Conservation (phyloP, 2,329 filamentous ascomycete genomes). For the Rhynchosporium agropyri region DNA sequence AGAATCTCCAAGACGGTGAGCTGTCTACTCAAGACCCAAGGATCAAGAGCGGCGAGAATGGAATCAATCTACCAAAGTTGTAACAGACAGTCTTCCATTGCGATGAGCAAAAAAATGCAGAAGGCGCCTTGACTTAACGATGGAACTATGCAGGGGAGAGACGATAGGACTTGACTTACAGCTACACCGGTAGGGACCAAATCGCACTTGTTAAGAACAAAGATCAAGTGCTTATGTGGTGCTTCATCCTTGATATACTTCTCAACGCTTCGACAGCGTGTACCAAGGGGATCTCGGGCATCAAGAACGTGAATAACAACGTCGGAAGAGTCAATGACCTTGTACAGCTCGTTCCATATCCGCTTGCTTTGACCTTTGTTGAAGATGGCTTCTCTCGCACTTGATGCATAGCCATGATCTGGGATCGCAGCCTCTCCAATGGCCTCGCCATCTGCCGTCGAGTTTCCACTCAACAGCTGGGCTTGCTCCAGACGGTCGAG, state of each 20-base stretch:
- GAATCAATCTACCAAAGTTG: conserved; percentile 95
- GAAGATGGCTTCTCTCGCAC: conserved; percentile 84
- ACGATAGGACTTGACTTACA: conserved; percentile 67
- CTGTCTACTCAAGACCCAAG: conserved; percentile 70
- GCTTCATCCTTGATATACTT: conserved; percentile 94
- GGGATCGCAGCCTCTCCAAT: conserved; percentile 46
- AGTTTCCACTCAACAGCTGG: conserved; percentile 72
- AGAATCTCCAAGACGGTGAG: conserved; percentile 83
- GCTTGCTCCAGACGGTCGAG: conserved; percentile 79
- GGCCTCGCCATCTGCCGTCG: conserved; percentile 57
- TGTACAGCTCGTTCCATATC: conserved; percentile 96
- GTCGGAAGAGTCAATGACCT: conserved; percentile 93
- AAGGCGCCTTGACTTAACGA: conserved; percentile 90
- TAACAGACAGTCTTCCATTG: conserved; percentile 94
- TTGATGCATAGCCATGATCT: conserved; percentile 54
- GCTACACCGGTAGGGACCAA: conserved; percentile 89
- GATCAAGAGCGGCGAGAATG: conserved; percentile 64
- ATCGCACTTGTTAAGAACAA: conserved; percentile 89
- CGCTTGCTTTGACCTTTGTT: conserved; percentile 93
- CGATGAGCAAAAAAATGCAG: conserved; percentile 59
- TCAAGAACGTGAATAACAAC: conserved; percentile 95
- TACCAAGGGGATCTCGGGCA: conserved; percentile 86
- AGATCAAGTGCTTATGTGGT: conserved; percentile 92
- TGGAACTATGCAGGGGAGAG: conserved; percentile 34
- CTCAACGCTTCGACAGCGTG: conserved; percentile 85